Conservation (phyloP, 805 yeast species). For the Candida michaelii region DNA sequence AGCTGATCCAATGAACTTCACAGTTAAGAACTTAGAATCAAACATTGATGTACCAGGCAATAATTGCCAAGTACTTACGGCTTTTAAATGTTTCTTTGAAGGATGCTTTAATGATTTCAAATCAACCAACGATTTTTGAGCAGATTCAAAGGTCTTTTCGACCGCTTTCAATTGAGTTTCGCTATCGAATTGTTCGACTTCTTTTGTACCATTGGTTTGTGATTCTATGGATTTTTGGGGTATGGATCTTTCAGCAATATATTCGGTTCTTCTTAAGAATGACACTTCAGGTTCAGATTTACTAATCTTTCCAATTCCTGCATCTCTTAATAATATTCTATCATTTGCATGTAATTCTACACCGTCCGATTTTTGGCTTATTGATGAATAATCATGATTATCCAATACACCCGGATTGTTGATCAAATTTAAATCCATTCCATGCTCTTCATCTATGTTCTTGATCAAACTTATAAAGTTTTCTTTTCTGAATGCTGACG, state of each 20-base stretch:
- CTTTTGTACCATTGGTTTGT: constrained; percentile 1
- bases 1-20: constrained; percentile 63
- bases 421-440: constrained; percentile 75
- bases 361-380: constrained; percentile 27
- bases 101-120: constrained; percentile 69
- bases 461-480: constrained; percentile 62
- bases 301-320: constrained; percentile 50
- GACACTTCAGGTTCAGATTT: constrained; percentile 56
- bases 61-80: constrained; percentile 75
- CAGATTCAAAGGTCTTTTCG: constrained; percentile 73
- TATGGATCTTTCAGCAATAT: constrained; percentile 65
- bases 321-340: constrained; percentile 74
- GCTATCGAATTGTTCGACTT: constrained; percentile 47
- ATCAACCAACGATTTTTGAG: constrained; percentile 46
- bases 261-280: constrained; percentile 94
- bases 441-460: constrained; percentile 59
- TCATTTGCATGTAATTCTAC: constrained; percentile 74
- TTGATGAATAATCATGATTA: constrained; percentile 48
- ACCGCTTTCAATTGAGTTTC: constrained; percentile 65
- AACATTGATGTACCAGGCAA: constrained; percentile 89
- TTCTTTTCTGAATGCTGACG: constrained; percentile 73
- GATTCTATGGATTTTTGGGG: constrained; percentile 4
- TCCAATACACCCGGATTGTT: constrained; percentile 68
- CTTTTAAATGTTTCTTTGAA: constrained; percentile 64
- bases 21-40: constrained; percentile 69